These are phyloP conservation scores for Lotus japonicus DNA, from an alignment of 306 rosid species.

Conservation along the genomic window DNA sequence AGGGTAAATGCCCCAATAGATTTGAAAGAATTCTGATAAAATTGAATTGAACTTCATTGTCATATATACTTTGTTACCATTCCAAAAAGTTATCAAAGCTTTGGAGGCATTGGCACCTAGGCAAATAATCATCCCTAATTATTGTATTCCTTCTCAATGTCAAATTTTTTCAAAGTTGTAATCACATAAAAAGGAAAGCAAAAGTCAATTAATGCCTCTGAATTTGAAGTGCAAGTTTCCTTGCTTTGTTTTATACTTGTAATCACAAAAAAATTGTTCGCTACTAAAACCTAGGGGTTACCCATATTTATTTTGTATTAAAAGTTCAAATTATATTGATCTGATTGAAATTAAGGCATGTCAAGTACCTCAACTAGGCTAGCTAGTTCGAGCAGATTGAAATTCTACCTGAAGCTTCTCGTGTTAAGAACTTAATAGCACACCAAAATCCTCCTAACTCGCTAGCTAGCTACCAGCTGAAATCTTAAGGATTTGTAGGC, in stretches of 20 bases:
- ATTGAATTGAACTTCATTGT: neutral
- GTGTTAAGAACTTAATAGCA: too few relatives aligned
- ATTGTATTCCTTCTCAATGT: neutral
- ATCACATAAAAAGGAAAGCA: slow-evolving; percentile 15
- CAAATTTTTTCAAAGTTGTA: slow-evolving; percentile 25
- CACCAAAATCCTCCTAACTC: too few relatives aligned
- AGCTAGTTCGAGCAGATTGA: too few relatives aligned
- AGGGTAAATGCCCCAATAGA: neutral
- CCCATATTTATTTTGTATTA: too few relatives aligned
- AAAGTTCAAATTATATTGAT: too few relatives aligned
- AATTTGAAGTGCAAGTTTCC: neutral
- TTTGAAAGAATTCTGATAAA: neutral
- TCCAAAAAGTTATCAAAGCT: neutral
- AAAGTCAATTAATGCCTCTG: slow-evolving; percentile 14
- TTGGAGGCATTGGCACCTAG: slow-evolving; percentile 1
- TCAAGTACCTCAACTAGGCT: too few relatives aligned
- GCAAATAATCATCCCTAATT: neutral
- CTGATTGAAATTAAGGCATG: too few relatives aligned
- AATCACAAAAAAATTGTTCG: neutral
- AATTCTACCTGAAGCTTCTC: too few relatives aligned
- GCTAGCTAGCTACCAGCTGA: too few relatives aligned
- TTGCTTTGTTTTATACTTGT: neutral
- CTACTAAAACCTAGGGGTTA: too few relatives aligned
- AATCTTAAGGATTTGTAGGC: too few relatives aligned
- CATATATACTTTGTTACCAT: neutral